These are phyloP conservation scores for Chrysosporium queenslandicum DNA, from an alignment of 2,329 filamentous ascomycete genomes.

Conservation along the genomic window DNA sequence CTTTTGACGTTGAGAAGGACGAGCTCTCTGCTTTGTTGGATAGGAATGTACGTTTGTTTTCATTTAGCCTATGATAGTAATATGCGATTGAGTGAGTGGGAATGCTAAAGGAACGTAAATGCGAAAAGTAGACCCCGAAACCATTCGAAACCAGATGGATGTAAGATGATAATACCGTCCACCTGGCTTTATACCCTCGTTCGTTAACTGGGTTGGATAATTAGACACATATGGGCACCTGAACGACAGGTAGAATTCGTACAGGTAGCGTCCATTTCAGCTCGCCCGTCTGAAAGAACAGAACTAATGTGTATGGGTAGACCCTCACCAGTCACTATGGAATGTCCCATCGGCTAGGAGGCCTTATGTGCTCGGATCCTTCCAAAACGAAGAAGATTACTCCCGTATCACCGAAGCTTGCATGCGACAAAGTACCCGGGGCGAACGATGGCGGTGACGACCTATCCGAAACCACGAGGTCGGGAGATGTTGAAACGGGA, in stretches of 20 bases:
- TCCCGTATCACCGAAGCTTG: slow-evolving; percentile 16
- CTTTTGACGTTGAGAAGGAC: slow-evolving; percentile 28
- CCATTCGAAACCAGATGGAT: slow-evolving; percentile 59
- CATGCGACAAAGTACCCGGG: slow-evolving; percentile 1
- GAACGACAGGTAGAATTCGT: slow-evolving; percentile 50
- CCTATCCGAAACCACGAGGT: neutral
- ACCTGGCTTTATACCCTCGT: neutral
- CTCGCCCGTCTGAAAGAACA: neutral
- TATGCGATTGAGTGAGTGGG: neutral
- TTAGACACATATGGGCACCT: slow-evolving; percentile 60
- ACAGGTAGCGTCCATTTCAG: slow-evolving; percentile 24
- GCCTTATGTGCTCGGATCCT: slow-evolving; percentile 53
- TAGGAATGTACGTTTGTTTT: slow-evolving; percentile 24
- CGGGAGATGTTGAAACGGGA: slow-evolving; percentile 1
- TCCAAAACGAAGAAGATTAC: slow-evolving; percentile 19
- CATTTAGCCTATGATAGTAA: neutral
- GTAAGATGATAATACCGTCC: slow-evolving; percentile 33
- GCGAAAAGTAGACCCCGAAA: slow-evolving; percentile 34
- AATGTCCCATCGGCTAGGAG: slow-evolving; percentile 56
- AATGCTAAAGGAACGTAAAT: neutral
- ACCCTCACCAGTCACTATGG: slow-evolving; percentile 53
- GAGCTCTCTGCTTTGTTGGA: slow-evolving; percentile 29
- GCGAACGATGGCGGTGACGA: neutral
- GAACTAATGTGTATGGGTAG: slow-evolving; percentile 22
- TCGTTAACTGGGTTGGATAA: neutral